Conservation (phyloP, 441 rosid genomes). For the Adansonia madagascariensis region DNA sequence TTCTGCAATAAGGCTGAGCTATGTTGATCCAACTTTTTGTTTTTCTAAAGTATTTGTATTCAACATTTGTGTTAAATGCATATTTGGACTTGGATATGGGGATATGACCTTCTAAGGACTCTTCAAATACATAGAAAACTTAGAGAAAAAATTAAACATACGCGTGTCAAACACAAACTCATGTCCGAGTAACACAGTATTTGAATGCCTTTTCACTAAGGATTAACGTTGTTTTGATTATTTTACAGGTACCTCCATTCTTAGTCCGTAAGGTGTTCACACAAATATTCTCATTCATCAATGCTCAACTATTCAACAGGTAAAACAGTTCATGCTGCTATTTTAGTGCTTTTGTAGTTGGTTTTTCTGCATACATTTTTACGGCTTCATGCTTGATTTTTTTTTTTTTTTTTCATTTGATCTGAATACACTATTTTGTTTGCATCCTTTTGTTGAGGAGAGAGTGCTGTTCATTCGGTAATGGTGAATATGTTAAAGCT, state of each 20-base stretch:
- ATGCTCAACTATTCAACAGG: conserved; percentile 38
- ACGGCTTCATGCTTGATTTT: background rate
- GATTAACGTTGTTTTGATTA: background rate
- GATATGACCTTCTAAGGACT: too few relatives aligned
- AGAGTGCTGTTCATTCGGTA: conserved; percentile 98
- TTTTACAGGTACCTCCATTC: conserved; percentile 30
- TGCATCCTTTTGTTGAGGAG: conserved; percentile 86
- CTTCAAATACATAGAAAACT: too few relatives aligned
- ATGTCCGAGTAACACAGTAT: background rate
- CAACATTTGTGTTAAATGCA: too few relatives aligned
- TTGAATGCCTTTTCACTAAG: background rate
- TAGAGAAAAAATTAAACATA: too few relatives aligned
- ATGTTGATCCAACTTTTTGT: too few relatives aligned
- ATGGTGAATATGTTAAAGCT: conserved; percentile 95
- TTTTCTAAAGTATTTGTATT: too few relatives aligned
- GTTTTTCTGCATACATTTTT: background rate
- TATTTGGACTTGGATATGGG: too few relatives aligned
- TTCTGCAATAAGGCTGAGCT: background rate
- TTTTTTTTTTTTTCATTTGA: background rate
- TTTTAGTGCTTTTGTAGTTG: background rate
- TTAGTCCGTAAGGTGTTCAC: conserved; percentile 30
- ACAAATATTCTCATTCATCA: conserved; percentile 33
- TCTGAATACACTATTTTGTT: background rate
- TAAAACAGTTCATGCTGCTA: conserved; percentile 13
- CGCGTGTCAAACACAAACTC: too few relatives aligned